Evolutionary conservation across 495 filamentous ascomycete genomes (phyloP), one percentile per base, ranked within the genome.

Genomic region (Talaromyces ruber): DNA sequence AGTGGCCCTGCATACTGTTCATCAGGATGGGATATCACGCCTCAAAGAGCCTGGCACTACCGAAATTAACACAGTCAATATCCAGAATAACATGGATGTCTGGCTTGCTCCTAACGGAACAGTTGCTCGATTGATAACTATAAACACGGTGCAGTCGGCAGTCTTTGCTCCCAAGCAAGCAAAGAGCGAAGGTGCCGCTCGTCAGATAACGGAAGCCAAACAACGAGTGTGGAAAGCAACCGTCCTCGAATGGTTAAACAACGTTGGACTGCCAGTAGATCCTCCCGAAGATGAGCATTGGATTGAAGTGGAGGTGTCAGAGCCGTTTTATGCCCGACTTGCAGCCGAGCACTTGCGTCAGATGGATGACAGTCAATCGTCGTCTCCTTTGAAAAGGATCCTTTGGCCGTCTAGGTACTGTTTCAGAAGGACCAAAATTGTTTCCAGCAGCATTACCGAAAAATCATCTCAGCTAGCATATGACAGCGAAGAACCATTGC

Each of bases 401-500:
- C 62, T 78, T 52, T 80, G 77, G 77, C 77, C 77, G n/a, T 74
- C 76, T 37, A 67, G 71, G n/a, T 79, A 74, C 62, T 80, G 77
- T 67, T 80, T 80, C 61, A 68, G 63, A 54, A 74, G 77, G 59
- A 64, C 68, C 53, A 71, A 66, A 50, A 64, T 69, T 45, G 57
- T 65, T n/a, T 55, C 61, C 24, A 55, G 62, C 18, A 62, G 66
- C 29, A 58, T 65, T 56, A 28, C 59, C 11, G 65, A 68, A 62
- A 45, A 59, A 11, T 16, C 50, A 16, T 24, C 52, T 12, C 5
- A 18, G 53, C 25, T 56, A 50, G 30, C 25, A 18, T 28, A 66
- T 9, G 66, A 66, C 24, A 26, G 21, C 26, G 68, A 74, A 43
- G 87, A 93, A 68, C 87, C 88, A 22, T 66, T 96, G 28, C 74